Conservation (phyloP, 768 basidiomycete species). For the Lactifluus pinguis region DNA sequence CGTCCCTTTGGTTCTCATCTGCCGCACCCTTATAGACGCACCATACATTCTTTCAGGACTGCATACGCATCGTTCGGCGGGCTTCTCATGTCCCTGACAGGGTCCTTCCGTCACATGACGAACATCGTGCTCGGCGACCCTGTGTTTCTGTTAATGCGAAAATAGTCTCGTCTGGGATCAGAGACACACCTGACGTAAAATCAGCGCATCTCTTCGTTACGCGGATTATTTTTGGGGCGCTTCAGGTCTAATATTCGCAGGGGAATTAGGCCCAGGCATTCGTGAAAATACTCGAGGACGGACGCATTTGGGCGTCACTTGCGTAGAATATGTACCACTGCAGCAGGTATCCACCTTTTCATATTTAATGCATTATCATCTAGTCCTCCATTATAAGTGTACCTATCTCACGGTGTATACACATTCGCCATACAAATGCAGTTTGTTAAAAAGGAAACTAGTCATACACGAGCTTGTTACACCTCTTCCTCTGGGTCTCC, state of each 20-base stretch:
- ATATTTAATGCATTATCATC: too few relatives aligned
- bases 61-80: slow-evolving; percentile 97
- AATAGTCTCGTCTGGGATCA: slow-evolving; percentile 19
- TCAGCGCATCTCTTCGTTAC: not conserved
- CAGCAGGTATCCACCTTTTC: too few relatives aligned
- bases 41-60: slow-evolving; percentile 43
- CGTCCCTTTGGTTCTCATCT: slow-evolving; percentile 25
- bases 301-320: not conserved
- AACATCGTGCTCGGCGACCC: slow-evolving; percentile 90
- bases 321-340: too few relatives aligned
- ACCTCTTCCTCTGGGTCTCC: slow-evolving; percentile 89
- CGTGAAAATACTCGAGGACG: not conserved
- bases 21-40: slow-evolving; percentile 14
- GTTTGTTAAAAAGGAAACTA: not conserved
- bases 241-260: not conserved
- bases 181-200: not conserved
- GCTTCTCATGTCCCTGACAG: slow-evolving; percentile 86
- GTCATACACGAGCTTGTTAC: slow-evolving; percentile 24
- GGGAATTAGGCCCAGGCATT: not conserved
- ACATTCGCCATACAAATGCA: too few relatives aligned
- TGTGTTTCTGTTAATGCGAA: slow-evolving; percentile 80
- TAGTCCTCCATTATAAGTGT: too few relatives aligned
- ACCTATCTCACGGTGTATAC: too few relatives aligned
- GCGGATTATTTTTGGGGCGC: not conserved
- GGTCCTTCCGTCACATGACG: slow-evolving; percentile 86